These are phyloP conservation scores for Cyclanthera cordifolia DNA, from an alignment of 306 rosid species.

Conservation along the genomic window DNA sequence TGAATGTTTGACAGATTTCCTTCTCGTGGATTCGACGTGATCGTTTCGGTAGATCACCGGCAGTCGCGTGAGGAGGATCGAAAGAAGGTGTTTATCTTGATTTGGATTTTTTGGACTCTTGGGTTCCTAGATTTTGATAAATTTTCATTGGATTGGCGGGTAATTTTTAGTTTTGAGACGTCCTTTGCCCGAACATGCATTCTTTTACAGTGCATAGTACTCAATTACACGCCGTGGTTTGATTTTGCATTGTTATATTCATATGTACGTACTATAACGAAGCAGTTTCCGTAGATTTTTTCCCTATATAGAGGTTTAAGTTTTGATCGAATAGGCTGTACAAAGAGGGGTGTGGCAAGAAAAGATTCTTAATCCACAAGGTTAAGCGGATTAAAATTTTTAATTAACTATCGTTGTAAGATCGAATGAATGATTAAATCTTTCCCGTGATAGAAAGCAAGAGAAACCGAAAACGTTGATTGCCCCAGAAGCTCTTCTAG, in stretches of 20 bases:
- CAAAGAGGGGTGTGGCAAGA: background rate
- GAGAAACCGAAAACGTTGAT: background rate
- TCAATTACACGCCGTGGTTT: background rate
- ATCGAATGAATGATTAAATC: background rate
- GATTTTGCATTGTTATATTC: background rate
- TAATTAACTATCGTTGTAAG: background rate
- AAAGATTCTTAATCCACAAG: background rate
- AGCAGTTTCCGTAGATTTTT: background rate
- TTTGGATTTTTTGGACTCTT: background rate
- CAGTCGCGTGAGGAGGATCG: conserved; percentile 3
- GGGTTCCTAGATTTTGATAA: background rate
- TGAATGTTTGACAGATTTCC: background rate
- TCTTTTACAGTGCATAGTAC: background rate
- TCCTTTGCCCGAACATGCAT: background rate
- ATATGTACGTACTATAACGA: background rate
- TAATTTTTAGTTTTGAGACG: background rate
- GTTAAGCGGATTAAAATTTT: background rate
- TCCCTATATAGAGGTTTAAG: background rate
- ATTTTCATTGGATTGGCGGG: background rate
- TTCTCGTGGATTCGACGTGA: background rate
- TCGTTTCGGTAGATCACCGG: background rate
- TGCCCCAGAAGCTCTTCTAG: background rate
- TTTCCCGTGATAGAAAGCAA: background rate
- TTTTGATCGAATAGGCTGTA: background rate
- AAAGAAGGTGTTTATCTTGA: background rate